These are phyloP conservation scores for Diaporthe longicolla DNA, from an alignment of 2,329 filamentous ascomycete species.

Conservation along the genomic window DNA sequence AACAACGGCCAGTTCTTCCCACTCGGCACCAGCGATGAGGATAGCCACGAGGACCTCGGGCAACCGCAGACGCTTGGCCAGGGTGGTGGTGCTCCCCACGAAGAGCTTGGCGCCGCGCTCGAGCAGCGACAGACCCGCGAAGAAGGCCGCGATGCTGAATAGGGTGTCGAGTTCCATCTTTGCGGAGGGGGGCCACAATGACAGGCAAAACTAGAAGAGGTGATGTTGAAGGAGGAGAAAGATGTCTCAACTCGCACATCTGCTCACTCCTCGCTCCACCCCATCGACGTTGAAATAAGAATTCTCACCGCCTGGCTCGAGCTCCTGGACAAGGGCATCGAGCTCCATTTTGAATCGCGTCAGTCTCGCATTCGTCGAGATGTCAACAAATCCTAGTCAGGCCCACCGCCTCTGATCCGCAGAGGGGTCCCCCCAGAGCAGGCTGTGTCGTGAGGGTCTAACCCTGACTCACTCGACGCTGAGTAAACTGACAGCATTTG, in stretches of 20 bases:
- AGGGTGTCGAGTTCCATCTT: conserved; percentile 39
- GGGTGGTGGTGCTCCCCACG: conserved; percentile 63
- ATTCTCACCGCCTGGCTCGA: conserved; percentile 37
- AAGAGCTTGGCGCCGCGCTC: conserved; percentile 67
- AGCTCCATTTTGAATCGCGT: conserved; percentile 37
- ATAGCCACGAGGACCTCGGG: conserved; percentile 64
- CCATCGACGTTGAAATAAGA: conserved; percentile 30
- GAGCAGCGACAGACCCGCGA: conserved; percentile 62
- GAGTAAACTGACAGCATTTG: background rate
- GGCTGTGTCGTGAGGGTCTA: conserved; percentile 25
- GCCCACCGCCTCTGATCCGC: conserved; percentile 31
- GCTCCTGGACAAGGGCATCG: conserved; percentile 26
- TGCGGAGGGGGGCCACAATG: background rate
- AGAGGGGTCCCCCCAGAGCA: background rate
- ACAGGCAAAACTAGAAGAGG: background rate
- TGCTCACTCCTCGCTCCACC: background rate
- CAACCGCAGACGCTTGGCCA: conserved; percentile 60
- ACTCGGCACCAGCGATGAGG: conserved; percentile 67
- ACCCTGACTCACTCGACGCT: background rate
- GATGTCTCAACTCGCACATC: conserved; percentile 1
- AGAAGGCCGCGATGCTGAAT: conserved; percentile 59
- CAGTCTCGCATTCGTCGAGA: conserved; percentile 35
- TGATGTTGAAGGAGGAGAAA: conserved; percentile 4
- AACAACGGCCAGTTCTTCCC: conserved; percentile 69
- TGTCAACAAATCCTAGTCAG: conserved; percentile 32